Conservation (phyloP, 1,284 basidiomycete genomes). For the Sparassis latifolia region DNA sequence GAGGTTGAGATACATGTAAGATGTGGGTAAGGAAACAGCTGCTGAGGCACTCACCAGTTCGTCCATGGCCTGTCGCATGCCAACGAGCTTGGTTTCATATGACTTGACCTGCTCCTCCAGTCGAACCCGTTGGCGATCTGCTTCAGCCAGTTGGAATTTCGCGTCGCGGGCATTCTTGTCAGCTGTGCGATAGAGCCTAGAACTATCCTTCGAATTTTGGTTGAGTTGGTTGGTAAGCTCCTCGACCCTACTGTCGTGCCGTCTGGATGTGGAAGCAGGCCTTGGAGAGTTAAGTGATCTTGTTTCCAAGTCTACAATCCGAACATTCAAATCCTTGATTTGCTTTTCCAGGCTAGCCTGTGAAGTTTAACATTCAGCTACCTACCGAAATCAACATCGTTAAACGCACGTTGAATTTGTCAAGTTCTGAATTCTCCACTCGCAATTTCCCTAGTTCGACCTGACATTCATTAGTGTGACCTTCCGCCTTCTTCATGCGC, state of each 20-base stretch:
- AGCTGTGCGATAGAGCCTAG: conserved; percentile 40
- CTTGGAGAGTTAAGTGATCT: conserved; percentile 65
- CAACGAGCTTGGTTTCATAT: conserved; percentile 51
- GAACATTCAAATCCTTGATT: conserved; percentile 75
- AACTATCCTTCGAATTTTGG: conserved; percentile 43
- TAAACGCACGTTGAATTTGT: conserved; percentile 64
- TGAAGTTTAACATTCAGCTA: not conserved
- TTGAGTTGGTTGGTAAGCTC: conserved; percentile 62
- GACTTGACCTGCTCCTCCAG: conserved; percentile 59
- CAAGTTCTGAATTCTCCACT: conserved; percentile 73
- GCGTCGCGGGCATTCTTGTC: conserved; percentile 51
- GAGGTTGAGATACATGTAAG: not conserved
- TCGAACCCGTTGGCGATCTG: conserved; percentile 50
- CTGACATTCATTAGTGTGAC: conserved; percentile 69
- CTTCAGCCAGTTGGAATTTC: conserved; percentile 49
- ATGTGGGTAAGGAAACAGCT: too few species aligned
- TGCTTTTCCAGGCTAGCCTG: conserved; percentile 80
- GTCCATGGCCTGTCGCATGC: conserved; percentile 54
- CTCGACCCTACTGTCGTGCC: conserved; percentile 62
- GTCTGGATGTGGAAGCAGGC: conserved; percentile 41
- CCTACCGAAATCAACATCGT: too few species aligned
- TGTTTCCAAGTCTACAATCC: conserved; percentile 77
- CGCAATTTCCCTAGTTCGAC: conserved; percentile 68
- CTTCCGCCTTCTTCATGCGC: conserved; percentile 76
- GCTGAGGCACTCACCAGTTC: conserved; percentile 37